Conservation (phyloP, 306 rosid genomes). For the Rubus parviflorus region DNA sequence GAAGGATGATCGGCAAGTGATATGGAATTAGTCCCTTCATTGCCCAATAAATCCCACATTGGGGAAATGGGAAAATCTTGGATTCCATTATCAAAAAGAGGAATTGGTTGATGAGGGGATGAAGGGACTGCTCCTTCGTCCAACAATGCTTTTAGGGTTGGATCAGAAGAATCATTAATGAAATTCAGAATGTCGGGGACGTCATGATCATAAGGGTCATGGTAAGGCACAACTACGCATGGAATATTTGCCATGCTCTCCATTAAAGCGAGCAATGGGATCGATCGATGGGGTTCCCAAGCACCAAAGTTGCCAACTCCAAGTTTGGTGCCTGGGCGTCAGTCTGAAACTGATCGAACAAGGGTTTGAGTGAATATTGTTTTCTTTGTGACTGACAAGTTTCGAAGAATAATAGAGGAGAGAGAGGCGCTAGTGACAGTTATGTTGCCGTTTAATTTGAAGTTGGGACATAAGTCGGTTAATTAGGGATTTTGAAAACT, state of each 20-base stretch:
- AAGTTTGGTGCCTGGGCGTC: conserved; percentile 5
- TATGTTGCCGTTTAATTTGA: background rate
- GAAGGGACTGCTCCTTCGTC: background rate
- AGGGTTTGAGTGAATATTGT: background rate
- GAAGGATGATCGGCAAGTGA: background rate
- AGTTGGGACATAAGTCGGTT: background rate
- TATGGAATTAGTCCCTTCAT: background rate
- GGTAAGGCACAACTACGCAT: background rate
- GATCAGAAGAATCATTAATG: background rate
- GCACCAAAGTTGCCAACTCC: conserved; percentile 1
- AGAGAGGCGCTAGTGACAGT: background rate
- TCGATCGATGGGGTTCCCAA: background rate
- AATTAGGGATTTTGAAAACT: background rate
- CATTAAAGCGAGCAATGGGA: background rate
- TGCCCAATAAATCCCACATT: background rate
- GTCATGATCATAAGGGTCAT: background rate
- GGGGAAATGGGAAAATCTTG: conserved; percentile 1
- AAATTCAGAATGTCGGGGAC: background rate
- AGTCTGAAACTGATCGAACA: background rate
- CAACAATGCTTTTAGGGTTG: background rate
- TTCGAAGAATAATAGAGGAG: background rate
- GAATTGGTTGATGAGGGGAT: background rate
- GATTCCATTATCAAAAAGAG: background rate
- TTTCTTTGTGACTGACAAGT: background rate
- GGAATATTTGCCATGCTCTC: background rate